A percentile compares a stretch with the other conserved stretches of the same genome.
Evolutionary conservation across 83 land plant genomes (phyloP).

Genomic region (Picea abies): DNA sequence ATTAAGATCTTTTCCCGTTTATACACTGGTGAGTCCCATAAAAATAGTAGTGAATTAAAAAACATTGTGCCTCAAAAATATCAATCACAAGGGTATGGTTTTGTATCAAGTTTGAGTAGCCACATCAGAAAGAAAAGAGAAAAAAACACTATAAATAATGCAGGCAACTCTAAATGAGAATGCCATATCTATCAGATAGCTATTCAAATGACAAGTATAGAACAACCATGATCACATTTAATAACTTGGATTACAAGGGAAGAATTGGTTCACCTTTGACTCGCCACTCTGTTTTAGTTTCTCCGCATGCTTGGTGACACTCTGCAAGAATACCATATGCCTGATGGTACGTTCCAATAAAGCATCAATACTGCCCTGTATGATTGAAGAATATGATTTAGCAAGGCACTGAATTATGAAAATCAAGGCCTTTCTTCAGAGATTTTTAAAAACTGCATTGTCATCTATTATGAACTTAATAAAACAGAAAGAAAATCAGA

Average conservation of each 20-base stretch:
- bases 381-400: neutral
- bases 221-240: neutral
- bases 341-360: conserved; percentile 78
- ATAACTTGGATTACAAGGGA: neutral
- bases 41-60: neutral
- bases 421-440: neutral
- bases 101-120: no score
- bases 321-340: conserved; percentile 89
- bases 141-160: no score
- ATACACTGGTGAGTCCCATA: neutral
- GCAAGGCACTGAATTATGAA: neutral
- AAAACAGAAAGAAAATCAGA: neutral
- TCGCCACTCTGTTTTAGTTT: conserved; percentile 70
- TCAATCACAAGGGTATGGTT: no score
- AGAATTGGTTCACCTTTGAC: conserved; percentile 43
- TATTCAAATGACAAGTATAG: neutral
- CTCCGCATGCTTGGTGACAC: conserved; percentile 83
- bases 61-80: no score
- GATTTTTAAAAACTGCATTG: neutral
- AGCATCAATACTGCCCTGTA: conserved; percentile 90
- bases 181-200: neutral
- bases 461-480: neutral
- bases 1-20: neutral
- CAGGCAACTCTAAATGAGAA: no score
- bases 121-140: no score